These are phyloP conservation scores for Tulasnella sp. DNA, from an alignment of 768 basidiomycete species.

Conservation along the genomic window DNA sequence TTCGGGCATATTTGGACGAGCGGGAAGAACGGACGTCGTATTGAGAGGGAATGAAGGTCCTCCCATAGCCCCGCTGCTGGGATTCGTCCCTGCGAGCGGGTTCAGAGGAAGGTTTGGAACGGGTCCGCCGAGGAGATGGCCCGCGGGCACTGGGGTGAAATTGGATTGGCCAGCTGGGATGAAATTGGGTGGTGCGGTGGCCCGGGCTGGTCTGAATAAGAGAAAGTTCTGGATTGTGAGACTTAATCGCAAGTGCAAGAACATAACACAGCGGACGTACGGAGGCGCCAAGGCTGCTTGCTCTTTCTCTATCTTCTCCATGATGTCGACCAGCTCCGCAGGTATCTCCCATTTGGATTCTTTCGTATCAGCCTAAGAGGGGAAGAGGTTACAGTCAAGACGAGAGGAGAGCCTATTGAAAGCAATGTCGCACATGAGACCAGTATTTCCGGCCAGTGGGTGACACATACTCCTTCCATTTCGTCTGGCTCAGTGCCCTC, in stretches of 20 bases:
- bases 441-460: slow-evolving; percentile 78
- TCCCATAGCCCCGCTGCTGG: slow-evolving; percentile 30
- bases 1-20: slow-evolving; percentile 70
- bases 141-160: slow-evolving; percentile 34
- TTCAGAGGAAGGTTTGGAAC: slow-evolving; percentile 34
- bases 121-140: slow-evolving; percentile 44
- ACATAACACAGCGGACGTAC: slow-evolving; percentile 21
- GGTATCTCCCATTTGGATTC: slow-evolving; percentile 99
- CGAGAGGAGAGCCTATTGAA: not conserved
- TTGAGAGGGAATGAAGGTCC: slow-evolving; percentile 42
- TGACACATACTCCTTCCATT: slow-evolving; percentile 95
- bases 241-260: not conserved
- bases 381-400: slow-evolving; percentile 2
- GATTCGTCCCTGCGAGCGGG: slow-evolving; percentile 24
- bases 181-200: slow-evolving; percentile 17
- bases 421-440: slow-evolving; percentile 51
- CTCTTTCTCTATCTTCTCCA: slow-evolving; percentile 80
- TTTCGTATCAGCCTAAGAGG: slow-evolving; percentile 61
- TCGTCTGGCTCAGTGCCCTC: slow-evolving; percentile 80
- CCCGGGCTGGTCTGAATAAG: slow-evolving; percentile 29
- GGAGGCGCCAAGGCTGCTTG: slow-evolving; percentile 34
- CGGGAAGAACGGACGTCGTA: slow-evolving; percentile 39
- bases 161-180: slow-evolving; percentile 30
- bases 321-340: slow-evolving; percentile 72
- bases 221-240: slow-evolving; percentile 18